Base-by-base conservation (phyloP, 192 early-diverging fungal species). In the Coemansia sp. region DNA sequence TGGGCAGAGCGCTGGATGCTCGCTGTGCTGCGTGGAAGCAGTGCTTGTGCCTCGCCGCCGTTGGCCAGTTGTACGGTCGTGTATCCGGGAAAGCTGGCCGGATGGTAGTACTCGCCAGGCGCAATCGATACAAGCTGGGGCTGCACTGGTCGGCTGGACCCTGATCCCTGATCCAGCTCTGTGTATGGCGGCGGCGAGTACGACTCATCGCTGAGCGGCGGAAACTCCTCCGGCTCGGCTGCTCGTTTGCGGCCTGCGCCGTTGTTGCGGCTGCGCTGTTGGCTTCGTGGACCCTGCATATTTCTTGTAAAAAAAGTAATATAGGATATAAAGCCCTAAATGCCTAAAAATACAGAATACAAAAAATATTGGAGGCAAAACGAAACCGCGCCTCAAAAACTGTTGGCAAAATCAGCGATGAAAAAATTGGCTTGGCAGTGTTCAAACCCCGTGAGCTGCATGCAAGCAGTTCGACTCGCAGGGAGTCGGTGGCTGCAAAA, bases 51-150 rank as follows among this genome's bases (percentile, higher is more conserved):
- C 21, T 72, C 75, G 19, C 55, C 63, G 2, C 69, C 69, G 35
- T 66, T 67, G 27, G 60, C 63, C 21, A 73, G 10, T 10, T 69
- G 76, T 23, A 79, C 62, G 12, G 62, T 65, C 10, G 67, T 59
- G 67, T 73, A 79, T 14, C 77, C 77, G 14, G 77, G 77, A 23
- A 80, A 80, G 24, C 77, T 80, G 9, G 72, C 77, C 7, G 77
- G 77, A 21, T 69, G 72, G 62, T 80, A 80, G 69, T 68, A 74
- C 56, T 67, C 60, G 5, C n/a, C 51, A 10, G 3, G n/a, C 5
- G 14, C 10, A 21, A 19, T 11, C 9, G 23, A 41, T 15, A 17
- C 56, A 7, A 52, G 55, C 22, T 39, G 22, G 32, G 32, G 32
- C 32, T 29, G 27, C 4, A 32, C 32, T 1, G 32, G 32, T 7